Base-by-base conservation (phyloP, 1,284 basidiomycete genomes). In the Ganoderma multipileum region DNA sequence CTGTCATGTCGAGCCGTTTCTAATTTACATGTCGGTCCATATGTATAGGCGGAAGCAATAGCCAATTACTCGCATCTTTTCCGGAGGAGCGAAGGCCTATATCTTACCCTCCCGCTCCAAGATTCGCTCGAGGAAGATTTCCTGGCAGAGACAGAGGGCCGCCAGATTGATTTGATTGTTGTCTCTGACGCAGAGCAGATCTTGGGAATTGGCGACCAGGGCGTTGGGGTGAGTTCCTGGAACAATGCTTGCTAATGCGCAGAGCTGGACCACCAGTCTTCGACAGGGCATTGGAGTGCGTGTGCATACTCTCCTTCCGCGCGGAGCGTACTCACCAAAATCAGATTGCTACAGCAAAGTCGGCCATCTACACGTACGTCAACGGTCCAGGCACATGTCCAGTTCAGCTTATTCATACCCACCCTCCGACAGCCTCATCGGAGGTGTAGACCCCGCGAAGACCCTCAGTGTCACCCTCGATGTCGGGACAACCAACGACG, bases 271-370 rank as follows among this genome's bases (percentile, higher is more conserved):
- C 18, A 20, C 28, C 33, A 26, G 33, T 38, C 20, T n/a, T n/a
- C 3, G 30, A 58, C 70, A 85, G 84, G 84, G 84, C 14, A 85
- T 86, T 47, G 84, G 85, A 41, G 84, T 85, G 69, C 64, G 82
- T 77, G 64, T 60, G 33, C 63, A 61, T 42, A 39, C 20, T 26
- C 5, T 50, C 47, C 47, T 14, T 26, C 7, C 23, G 3, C 11
- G 20, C 11, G 47, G 47, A 26, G 23, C 47, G 12, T 41, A 30
- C 60, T 70, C 47, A 70, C 50, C 44, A 23, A 16, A 9, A 68
- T 74, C 77, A 94, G 87, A 97, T 97, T 74, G 91, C 93, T 0
- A 89, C 92, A 3, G 95, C 95, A n/a, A 97, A 97, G 83, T 86
- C 93, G 2, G 91, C 87, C 6, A 89, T 97, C 28, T 96, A 96